phyloP scores from a whole-genome alignment of 495 filamentous ascomycete species.

The Annulohypoxylon nitens region DNA sequence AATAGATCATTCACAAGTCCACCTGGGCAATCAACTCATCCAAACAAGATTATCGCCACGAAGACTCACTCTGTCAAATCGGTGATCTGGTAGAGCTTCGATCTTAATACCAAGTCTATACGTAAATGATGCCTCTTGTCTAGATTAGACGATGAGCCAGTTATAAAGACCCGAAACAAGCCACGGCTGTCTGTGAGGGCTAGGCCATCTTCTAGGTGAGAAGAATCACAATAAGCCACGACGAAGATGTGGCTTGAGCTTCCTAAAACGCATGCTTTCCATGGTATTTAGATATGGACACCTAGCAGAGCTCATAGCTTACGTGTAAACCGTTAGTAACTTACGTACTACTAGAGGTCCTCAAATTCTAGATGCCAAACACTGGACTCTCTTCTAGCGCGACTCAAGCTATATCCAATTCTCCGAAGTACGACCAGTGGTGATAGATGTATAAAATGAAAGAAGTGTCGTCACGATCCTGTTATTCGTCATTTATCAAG shows the following conservation, averaged over 20 bases:
- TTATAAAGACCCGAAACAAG: background rate
- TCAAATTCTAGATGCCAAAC: background rate
- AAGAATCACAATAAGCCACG: background rate
- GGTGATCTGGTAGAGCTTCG: background rate
- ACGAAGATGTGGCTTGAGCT: background rate
- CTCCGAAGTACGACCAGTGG: background rate
- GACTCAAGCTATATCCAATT: background rate
- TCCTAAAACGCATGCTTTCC: background rate
- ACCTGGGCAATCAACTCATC: background rate
- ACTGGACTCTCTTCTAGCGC: background rate
- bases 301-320: background rate
- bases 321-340: background rate
- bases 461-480: background rate
- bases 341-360: background rate
- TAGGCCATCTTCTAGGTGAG: background rate
- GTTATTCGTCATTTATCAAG: background rate
- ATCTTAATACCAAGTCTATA: background rate
- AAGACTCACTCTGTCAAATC: background rate
- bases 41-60: background rate
- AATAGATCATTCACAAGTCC: background rate
- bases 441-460: background rate
- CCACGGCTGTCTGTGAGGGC: background rate
- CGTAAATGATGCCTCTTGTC: background rate
- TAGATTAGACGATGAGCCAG: background rate
- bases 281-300: background rate